Evolutionary conservation across 192 early-diverging fungal genomes (phyloP).

Genomic region (Gonapodya prolifera): DNA sequence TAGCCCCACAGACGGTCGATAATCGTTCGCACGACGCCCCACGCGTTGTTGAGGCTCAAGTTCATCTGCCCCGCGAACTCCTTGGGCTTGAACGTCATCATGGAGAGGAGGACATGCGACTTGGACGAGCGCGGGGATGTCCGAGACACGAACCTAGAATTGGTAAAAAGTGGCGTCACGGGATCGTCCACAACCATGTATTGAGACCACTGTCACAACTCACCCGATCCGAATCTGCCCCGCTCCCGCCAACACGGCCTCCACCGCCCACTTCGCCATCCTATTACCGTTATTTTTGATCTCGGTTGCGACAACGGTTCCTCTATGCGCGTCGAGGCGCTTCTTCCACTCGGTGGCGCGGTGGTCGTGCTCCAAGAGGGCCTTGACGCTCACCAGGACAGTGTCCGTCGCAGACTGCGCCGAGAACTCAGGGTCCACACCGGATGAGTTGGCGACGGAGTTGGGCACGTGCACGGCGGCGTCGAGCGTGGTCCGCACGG

Average conservation of each 20-base stretch:
- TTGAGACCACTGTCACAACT: no score
- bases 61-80: slow-evolving; percentile 89
- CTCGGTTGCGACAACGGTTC: slow-evolving; percentile 91
- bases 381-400: slow-evolving; percentile 51
- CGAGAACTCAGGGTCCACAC: slow-evolving; percentile 20
- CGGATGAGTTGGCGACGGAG: slow-evolving; percentile 23
- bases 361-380: slow-evolving; percentile 89
- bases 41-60: slow-evolving; percentile 68
- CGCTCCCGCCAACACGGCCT: slow-evolving; percentile 75
- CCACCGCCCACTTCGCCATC: slow-evolving; percentile 86
- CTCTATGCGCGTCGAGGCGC: slow-evolving; percentile 87
- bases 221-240: slow-evolving; percentile 80
- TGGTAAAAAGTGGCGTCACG: background rate
- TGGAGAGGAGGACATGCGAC: slow-evolving; percentile 73
- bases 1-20: slow-evolving; percentile 72
- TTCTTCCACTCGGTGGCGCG: slow-evolving; percentile 86
- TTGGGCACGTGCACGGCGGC: slow-evolving; percentile 40
- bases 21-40: slow-evolving; percentile 93
- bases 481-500: slow-evolving; percentile 83
- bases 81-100: slow-evolving; percentile 68
- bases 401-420: slow-evolving; percentile 26
- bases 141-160: slow-evolving; percentile 47
- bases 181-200: no score
- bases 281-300: slow-evolving; percentile 97
- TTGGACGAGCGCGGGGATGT: slow-evolving; percentile 16